Evolutionary conservation across 2,329 filamentous ascomycete species (phyloP), one percentile per base, ranked within the genome.

Genomic region (Trichoderma sp.): DNA sequence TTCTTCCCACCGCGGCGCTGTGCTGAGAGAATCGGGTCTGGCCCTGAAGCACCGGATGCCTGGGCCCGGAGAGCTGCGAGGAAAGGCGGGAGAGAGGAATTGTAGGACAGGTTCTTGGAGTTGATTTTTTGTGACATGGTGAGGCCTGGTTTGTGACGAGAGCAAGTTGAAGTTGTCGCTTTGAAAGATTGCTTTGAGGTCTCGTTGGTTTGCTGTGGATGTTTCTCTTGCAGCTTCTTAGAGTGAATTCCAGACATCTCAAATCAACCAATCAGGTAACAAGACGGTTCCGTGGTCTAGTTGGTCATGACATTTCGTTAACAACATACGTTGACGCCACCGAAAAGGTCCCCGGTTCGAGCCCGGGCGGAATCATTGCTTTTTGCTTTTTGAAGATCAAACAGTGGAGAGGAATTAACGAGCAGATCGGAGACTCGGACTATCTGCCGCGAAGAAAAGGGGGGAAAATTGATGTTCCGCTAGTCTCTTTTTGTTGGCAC

Each of bases 71-170:
- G 83, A 21, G 84, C 83, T 32, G 85, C 85, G 67, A 91, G 87
- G 79, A 91, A 91, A 6, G 89, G 89, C 24, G 89, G 89, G 21
- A 89, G 85, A 7, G 84, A 83, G 56, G 80, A 80, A 82, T 87
- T 85, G 85, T 93, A 94, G 72, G 86, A 86, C 63, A 94, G 86
- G 80, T 93, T 90, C 77, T 92, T 93, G 76, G 89, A 84, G 68
- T 89, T 93, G 78, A 93, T 91, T 77, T 90, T 92, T 43, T 86
- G 82, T 7, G 85, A 81, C 85, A 86, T 86, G 76, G 73, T 77
- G 66, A 58, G 12, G 21, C 47, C 11, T 14, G 21, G 24, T 18
- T 15, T 28, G 32, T 30, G 11, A 66, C 14, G 24, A 34, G 18
- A 21, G 39, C 3, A 26, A 18, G 28, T 7, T 32, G n/a, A 36